Evolutionary conservation across 768 basidiomycete genomes (phyloP), one percentile per base, ranked within the genome.

Genomic region (Termitomyces sp.): DNA sequence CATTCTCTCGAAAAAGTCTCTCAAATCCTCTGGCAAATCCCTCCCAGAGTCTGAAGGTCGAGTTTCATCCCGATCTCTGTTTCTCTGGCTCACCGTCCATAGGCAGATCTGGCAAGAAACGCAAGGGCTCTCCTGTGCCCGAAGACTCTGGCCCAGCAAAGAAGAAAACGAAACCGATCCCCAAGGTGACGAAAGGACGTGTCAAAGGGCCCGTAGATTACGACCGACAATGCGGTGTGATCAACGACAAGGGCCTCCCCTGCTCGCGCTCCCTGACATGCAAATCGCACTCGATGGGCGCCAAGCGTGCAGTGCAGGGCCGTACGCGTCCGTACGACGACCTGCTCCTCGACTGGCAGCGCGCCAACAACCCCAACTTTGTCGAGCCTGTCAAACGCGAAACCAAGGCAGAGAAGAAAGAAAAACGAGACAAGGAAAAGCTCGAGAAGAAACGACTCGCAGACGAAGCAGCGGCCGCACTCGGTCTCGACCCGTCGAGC

Each of bases 281-380:
- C 77, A 99, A 99, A 73, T 93, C 96, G 6, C 96, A 99, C 69
- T 89, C 92, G 2, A 96, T 99, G 88, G 93, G 93, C 14, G 90
- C 93, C 12, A 99, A 99, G 72, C 89, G 96, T 18, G 84, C 90
- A 9, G 95, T 99, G 1, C 81, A 83, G 60, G 92, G 92, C 35
- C 91, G 96, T 4, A 90, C 91, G 0, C 81, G 87, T 53, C 70
- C 75, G 7, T 98, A 93, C 67, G 94, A 97, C 66, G 87, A 88
- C 44, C 81, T 99, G 4, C 80, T 95, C 18, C 79, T 92, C 26
- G 95, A 98, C 53, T 98, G 93, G 93, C 88, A 93, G 65, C 85
- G 90, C 35, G 87, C 82, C 26, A 80, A 92, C 67, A 92, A 94
- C 61, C 92, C 92, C 14, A 92, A 92, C 59, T 94, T 85, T 69